phyloP scores from a whole-genome alignment of 106 monocot genomes.

The Allium sativum region DNA sequence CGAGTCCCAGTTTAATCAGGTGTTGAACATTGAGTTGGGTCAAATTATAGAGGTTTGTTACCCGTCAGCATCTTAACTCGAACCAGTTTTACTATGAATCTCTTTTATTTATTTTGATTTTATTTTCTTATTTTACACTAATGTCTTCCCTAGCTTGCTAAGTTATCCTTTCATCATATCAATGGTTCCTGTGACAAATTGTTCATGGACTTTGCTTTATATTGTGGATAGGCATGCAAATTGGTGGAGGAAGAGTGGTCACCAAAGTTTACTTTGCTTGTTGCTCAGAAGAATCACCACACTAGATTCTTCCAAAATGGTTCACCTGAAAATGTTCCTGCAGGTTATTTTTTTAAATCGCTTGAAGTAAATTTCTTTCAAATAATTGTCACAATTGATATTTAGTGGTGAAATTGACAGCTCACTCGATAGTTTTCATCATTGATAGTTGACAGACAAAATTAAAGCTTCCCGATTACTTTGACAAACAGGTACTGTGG shows the following conservation, averaged over 20 bases:
- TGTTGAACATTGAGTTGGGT: conserved; percentile 55
- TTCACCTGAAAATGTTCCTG: conserved; percentile 74
- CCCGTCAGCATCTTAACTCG: not conserved
- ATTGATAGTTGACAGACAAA: not conserved
- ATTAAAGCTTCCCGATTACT: not conserved
- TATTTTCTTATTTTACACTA: not conserved
- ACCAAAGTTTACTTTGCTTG: conserved; percentile 74
- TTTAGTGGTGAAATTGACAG: too few relatives aligned
- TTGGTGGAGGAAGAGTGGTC: conserved; percentile 71
- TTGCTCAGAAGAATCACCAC: conserved; percentile 94
- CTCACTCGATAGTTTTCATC: not conserved
- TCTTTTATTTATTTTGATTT: too few relatives aligned
- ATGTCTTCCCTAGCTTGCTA: too few relatives aligned
- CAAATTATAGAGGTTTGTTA: conserved; percentile 61
- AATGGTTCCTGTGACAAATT: not conserved
- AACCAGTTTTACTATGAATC: not conserved
- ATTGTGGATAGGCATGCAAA: conserved; percentile 59
- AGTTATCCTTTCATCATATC: conserved; percentile 27
- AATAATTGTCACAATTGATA: not conserved
- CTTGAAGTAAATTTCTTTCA: not conserved
- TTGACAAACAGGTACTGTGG: conserved; percentile 61
- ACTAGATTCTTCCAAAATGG: conserved; percentile 72
- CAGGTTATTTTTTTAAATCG: conserved; percentile 22
- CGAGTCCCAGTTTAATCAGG: conserved; percentile 61
- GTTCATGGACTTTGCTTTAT: conserved; percentile 3